phyloP scores from a whole-genome alignment of 2,329 filamentous ascomycete genomes.

The Penicillium rolfsii region DNA sequence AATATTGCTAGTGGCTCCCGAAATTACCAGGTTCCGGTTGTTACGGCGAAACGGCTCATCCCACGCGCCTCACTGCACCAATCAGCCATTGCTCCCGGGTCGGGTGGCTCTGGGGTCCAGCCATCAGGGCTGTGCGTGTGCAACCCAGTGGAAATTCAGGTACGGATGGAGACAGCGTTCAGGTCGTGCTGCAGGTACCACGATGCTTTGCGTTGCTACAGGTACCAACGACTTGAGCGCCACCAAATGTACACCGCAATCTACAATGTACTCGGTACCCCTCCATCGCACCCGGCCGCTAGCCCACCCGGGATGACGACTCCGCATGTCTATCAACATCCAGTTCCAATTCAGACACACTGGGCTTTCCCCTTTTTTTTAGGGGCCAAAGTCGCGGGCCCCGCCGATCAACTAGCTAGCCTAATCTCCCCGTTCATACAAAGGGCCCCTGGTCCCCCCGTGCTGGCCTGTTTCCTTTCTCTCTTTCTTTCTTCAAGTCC shows the following conservation, averaged over 20 bases:
- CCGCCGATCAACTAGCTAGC: slow-evolving; percentile 35
- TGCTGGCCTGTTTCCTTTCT: slow-evolving; percentile 27
- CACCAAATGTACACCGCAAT: background rate
- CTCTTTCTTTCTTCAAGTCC: slow-evolving; percentile 37
- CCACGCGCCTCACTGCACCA: slow-evolving; percentile 17
- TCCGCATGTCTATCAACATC: slow-evolving; percentile 10
- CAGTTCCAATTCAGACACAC: slow-evolving; percentile 11
- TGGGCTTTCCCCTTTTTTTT: slow-evolving; percentile 18
- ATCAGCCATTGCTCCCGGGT: slow-evolving; percentile 11
- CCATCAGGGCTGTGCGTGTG: slow-evolving; percentile 17
- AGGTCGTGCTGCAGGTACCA: slow-evolving; percentile 12
- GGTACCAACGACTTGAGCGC: slow-evolving; percentile 5
- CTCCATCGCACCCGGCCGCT: background rate
- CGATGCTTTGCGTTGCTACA: slow-evolving; percentile 1
- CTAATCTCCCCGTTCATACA: slow-evolving; percentile 48
- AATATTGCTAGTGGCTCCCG: slow-evolving; percentile 18
- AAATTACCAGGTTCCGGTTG: slow-evolving; percentile 20
- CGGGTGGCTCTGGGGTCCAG: background rate
- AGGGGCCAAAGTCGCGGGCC: slow-evolving; percentile 31
- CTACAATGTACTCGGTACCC: slow-evolving; percentile 12
- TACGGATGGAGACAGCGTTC: slow-evolving; percentile 4
- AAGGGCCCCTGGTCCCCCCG: slow-evolving; percentile 36
- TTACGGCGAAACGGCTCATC: slow-evolving; percentile 17
- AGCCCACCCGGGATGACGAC: slow-evolving; percentile 8
- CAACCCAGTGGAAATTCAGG: slow-evolving; percentile 7